Base-by-base conservation (phyloP, 768 basidiomycete genomes). In the Obba rivulosa region DNA sequence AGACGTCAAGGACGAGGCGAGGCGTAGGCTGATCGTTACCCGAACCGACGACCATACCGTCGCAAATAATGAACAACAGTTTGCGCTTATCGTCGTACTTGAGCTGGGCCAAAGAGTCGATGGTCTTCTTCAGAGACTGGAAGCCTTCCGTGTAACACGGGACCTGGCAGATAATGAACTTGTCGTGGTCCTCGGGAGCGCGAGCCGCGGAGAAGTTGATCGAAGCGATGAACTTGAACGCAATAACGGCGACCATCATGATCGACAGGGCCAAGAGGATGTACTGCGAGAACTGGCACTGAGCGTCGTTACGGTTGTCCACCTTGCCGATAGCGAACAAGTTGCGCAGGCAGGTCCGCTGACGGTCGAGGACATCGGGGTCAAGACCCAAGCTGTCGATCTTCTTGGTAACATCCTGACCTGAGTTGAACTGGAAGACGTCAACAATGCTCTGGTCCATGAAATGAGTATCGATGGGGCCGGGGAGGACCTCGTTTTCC, bases 11-110 rank as follows among this genome's bases (percentile, higher is more conserved):
- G 14, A 95, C 95, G 53, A 99, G 96, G 43, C 92, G 84, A 1
- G 95, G 95, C 0, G 95, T 99, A 4, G 94, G 90, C 20, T 91
- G 80, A 68, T 98, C 93, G 66, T 98, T 98, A 4, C 95, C 94
- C 2, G 88, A 88, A 59, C 95, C 95, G 51, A 97, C 90, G 54
- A 98, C 96, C 79, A 92, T 99, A 57, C 95, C 95, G 65, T 99
- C 95, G 61, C 95, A 98, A 59, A 97, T 85, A 70, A 97, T 73
- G 52, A 95, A 77, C 23, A 98, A 73, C 8, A 98, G 73, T 68
- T 97, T 97, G 34, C 95, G 87, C 69, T 98, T 99, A 73, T 99
- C 95, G 60, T 99, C 95, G 59, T 98, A 99, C 67, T 91, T 94
- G 68, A 95, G 75, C 64, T 87, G 81, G 2, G 95, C 92, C 49